Evolutionary conservation across 2,329 filamentous ascomycete genomes (phyloP), one percentile per base, ranked within the genome.

Genomic region (Cercospora nicotianae): DNA sequence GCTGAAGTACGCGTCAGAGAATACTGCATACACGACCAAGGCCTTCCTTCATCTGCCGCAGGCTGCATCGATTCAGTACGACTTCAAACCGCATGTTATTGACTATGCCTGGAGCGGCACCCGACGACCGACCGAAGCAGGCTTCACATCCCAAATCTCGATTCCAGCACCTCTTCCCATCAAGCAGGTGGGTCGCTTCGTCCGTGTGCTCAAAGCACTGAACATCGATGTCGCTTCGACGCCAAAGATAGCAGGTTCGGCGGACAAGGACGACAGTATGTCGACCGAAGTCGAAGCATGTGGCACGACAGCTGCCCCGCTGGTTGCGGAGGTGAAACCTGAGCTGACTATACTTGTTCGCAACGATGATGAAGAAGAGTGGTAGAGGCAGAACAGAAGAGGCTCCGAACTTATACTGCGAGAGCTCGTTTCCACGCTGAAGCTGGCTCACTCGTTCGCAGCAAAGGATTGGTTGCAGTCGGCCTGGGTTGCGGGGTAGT

Each of bases 331-430:
- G 3, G 16, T 33, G 13, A 62, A 48, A 5, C 63, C 63, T 23
- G 12, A 53, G n/a, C 26, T 65, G 63, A 65, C 63, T 1, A 33
- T 65, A n/a, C 13, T 65, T 39, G 8, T 65, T 13, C 63, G 63
- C 30, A 31, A 42, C 39, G 39, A 59, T 9, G 55, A 65, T 20
- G 36, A 51, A 0, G 55, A 33, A 3, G 23, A 48, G 13, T 61
- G 59, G 59, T 61, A 28, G 4, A 12, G 31, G 30, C n/a, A n/a
- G n/a, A n/a, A n/a, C n/a, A n/a, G n/a, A n/a, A n/a, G n/a, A n/a
- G n/a, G n/a, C n/a, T n/a, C n/a, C n/a, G n/a, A n/a, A n/a, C n/a
- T n/a, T n/a, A n/a, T n/a, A n/a, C n/a, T n/a, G n/a, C n/a, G n/a
- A n/a, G n/a, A n/a, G n/a, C n/a, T n/a, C n/a, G n/a, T n/a, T n/a